Conservation (phyloP, 148 eudicot genomes). For the Heliosperma pusillum region DNA sequence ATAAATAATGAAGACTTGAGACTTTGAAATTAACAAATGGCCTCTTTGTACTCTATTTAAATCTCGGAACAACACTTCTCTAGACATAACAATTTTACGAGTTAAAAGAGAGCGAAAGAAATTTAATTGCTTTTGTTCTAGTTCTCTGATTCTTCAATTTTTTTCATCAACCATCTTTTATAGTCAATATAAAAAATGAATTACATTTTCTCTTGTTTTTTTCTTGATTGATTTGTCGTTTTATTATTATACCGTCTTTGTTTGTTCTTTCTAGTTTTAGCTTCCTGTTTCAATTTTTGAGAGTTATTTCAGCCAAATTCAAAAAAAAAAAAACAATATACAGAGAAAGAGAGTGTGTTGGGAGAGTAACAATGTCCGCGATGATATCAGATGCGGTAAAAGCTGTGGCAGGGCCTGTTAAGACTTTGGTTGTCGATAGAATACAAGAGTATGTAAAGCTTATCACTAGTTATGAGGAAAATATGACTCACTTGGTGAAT, state of each 20-base stretch:
- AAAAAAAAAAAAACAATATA: too few relatives aligned
- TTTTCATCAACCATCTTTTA: too few relatives aligned
- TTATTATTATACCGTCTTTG: too few relatives aligned
- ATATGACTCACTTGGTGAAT: neutral
- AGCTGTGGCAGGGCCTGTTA: neutral
- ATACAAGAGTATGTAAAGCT: neutral
- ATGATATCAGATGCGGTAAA: neutral
- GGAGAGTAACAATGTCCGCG: neutral
- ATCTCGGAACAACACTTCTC: neutral
- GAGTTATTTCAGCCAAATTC: neutral
- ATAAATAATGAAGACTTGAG: too few relatives aligned
- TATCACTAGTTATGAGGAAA: neutral
- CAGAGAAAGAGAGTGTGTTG: too few relatives aligned
- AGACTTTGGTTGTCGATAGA: constrained; percentile 4
- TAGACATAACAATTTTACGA: neutral
- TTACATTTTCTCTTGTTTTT: too few relatives aligned
- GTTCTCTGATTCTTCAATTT: too few relatives aligned
- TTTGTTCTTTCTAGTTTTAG: too few relatives aligned
- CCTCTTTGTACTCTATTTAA: neutral
- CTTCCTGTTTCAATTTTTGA: neutral
- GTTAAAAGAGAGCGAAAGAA: neutral
- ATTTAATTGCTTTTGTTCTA: neutral
- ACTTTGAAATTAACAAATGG: too few relatives aligned
- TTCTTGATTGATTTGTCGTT: too few relatives aligned
- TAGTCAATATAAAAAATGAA: too few relatives aligned